Evolutionary conservation across 2,329 filamentous ascomycete species (phyloP).

Genomic region (Cladophialophora immunda): DNA sequence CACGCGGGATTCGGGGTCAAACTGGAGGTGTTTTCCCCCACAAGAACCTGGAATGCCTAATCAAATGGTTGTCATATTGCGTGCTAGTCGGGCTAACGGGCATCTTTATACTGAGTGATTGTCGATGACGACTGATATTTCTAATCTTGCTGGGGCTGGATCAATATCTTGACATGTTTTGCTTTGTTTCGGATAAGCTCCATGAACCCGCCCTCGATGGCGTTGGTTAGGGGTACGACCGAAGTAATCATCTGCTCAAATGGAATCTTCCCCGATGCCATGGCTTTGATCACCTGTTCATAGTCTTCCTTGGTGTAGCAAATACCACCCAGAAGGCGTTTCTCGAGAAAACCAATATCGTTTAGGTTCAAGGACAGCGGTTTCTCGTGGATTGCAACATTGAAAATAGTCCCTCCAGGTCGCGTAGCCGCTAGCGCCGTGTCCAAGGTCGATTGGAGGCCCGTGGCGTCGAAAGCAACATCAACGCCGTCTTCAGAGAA

Average conservation of each 20-base stretch:
- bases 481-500: constrained; percentile 51
- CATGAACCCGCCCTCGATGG: constrained; percentile 66
- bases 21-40: neutral
- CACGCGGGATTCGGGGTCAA: neutral
- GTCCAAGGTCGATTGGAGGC: constrained; percentile 60
- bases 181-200: constrained; percentile 67
- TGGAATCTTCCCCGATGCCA: constrained; percentile 36
- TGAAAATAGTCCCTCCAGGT: constrained; percentile 60
- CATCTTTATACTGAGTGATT: neutral
- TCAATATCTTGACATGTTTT: constrained; percentile 69
- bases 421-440: constrained; percentile 57
- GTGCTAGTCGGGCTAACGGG: neutral
- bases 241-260: constrained; percentile 66
- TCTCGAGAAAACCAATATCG: constrained; percentile 61
- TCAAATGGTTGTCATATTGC: neutral
- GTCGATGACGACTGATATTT: neutral
- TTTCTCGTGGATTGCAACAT: constrained; percentile 65
- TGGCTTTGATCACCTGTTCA: constrained; percentile 56
- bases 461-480: constrained; percentile 61
- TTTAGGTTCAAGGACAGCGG: constrained; percentile 57
- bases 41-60: neutral
- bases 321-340: constrained; percentile 57
- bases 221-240: constrained; percentile 63
- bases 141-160: constrained; percentile 43
- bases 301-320: constrained; percentile 53